Evolutionary conservation across 2,329 filamentous ascomycete genomes (phyloP), one percentile per base, ranked within the genome.

Genomic region (Phymatotrichopsis omnivora): DNA sequence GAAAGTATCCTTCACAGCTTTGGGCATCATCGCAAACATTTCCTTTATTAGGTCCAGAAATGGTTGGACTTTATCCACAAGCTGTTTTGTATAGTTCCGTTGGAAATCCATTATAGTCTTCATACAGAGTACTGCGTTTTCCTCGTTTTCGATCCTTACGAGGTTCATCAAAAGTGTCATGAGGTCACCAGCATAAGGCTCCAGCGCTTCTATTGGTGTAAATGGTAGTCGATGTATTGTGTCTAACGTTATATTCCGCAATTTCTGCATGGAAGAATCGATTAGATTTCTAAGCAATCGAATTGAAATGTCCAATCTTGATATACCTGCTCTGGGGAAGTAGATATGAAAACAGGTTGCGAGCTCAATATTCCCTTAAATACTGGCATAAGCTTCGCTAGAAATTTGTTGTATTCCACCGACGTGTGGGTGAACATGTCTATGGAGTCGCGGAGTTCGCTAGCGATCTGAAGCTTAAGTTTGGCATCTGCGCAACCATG

Each of bases 31-130:
- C 63, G 93, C 80, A 59, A 99, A 98, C 62, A 98, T 81, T 62
- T 96, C 86, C 60, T 93, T 82, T 38, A 99, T 96, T 28, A 99
- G 71, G 44, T 81, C 79, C 48, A 99, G 68, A 63, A 98, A 98
- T 2, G 78, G 74, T 63, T 96, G 89, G 3, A 95, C 87, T 61
- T 84, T 86, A 47, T 75, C 73, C n/a, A 68, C 67, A 6, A 95
- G 77, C 20, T 80, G 78, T 66, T 89, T 93, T 46, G 80, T 76
- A 64, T 96, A 89, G 61, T 94, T 85, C 37, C 91, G 80, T 73
- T 93, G 85, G 54, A 96, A 80, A 61, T 99, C 91, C 69, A 94
- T 95, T 40, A 93, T 85, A 11, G 89, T 93, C 70, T 98, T 98
- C 67, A 99, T 85, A 62, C 89, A 95, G 52, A 98, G 69, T n/a